Evolutionary conservation across 2,329 filamentous ascomycete genomes (phyloP).

Genomic region (Ramichloridium luteum): DNA sequence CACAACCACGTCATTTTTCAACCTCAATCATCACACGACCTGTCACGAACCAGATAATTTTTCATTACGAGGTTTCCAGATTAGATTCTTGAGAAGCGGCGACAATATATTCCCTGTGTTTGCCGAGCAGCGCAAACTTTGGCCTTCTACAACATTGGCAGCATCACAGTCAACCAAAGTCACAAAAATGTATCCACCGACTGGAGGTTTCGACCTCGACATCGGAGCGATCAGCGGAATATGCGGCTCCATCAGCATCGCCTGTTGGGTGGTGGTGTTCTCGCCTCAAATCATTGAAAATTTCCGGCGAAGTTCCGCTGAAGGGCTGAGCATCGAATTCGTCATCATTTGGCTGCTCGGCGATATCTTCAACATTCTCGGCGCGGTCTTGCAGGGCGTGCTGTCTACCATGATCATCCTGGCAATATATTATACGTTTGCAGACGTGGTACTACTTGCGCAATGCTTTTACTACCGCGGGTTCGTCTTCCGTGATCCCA

Average conservation of each 20-base stretch:
- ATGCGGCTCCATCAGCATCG: constrained; percentile 88
- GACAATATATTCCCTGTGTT: too few relatives aligned
- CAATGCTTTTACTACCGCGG: constrained; percentile 97
- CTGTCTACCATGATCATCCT: constrained; percentile 70
- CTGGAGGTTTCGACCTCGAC: too few relatives aligned
- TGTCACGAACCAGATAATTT: too few relatives aligned
- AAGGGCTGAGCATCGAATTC: constrained; percentile 83
- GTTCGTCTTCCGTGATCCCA: constrained; percentile 70
- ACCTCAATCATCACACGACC: too few relatives aligned
- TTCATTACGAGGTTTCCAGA: too few relatives aligned
- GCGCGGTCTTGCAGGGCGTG: constrained; percentile 82
- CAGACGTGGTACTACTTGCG: constrained; percentile 72
- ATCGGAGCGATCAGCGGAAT: constrained; percentile 88
- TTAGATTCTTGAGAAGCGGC: too few relatives aligned
- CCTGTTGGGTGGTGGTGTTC: constrained; percentile 96
- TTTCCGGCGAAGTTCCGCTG: constrained; percentile 70
- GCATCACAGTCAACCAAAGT: too few relatives aligned
- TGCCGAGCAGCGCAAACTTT: too few relatives aligned
- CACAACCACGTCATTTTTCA: too few relatives aligned
- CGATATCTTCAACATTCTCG: constrained; percentile 93
- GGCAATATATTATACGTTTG: constrained; percentile 52
- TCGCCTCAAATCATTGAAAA: constrained; percentile 95
- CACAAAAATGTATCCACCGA: too few relatives aligned
- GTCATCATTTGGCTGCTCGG: constrained; percentile 83
- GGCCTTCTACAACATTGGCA: too few relatives aligned